A percentile compares a stretch with the other conserved stretches of the same genome.
Evolutionary conservation across 495 filamentous ascomycete species (phyloP).

Genomic region (Pseudomonodictys pantanalensis): DNA sequence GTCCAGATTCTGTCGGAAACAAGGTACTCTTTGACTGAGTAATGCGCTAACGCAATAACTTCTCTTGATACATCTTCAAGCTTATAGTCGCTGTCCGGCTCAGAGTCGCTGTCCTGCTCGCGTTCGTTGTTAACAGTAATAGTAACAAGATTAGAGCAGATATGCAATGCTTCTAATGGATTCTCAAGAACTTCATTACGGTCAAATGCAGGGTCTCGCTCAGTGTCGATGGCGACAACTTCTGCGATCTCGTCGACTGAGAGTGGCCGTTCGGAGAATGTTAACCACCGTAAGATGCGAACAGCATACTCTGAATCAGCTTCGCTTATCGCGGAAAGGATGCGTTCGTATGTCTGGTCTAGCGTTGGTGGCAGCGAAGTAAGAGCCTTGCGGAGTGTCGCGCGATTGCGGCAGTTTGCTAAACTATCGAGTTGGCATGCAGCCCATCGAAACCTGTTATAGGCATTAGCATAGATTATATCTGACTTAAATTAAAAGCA

Average conservation of each 20-base stretch:
- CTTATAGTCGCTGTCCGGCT: not conserved
- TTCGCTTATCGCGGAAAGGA: slow-evolving; percentile 22
- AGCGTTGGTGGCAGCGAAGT: slow-evolving; percentile 25
- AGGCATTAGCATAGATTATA: not conserved
- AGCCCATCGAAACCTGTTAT: slow-evolving; percentile 36
- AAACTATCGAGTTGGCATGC: slow-evolving; percentile 32
- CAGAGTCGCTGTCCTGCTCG: not conserved
- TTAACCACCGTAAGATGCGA: slow-evolving; percentile 27
- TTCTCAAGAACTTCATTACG: slow-evolving; percentile 31
- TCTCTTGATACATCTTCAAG: not conserved
- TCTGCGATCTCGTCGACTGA: slow-evolving; percentile 1
- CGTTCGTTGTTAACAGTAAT: not conserved
- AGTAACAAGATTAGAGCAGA: slow-evolving; percentile 21
- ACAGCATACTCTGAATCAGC: slow-evolving; percentile 18
- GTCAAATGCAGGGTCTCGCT: slow-evolving; percentile 13
- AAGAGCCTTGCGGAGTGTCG: slow-evolving; percentile 14
- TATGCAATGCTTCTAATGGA: slow-evolving; percentile 9
- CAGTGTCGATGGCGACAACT: not conserved
- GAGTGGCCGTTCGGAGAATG: slow-evolving; percentile 22
- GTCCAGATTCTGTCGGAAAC: slow-evolving; percentile 22
- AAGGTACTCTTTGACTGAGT: slow-evolving; percentile 46
- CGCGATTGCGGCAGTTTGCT: slow-evolving; percentile 10
- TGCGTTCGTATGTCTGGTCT: slow-evolving; percentile 33
- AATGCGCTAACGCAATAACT: slow-evolving; percentile 38
- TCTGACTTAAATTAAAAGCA: not conserved